Base-by-base conservation (phyloP, 768 basidiomycete genomes). In the Boletus subparvulus region DNA sequence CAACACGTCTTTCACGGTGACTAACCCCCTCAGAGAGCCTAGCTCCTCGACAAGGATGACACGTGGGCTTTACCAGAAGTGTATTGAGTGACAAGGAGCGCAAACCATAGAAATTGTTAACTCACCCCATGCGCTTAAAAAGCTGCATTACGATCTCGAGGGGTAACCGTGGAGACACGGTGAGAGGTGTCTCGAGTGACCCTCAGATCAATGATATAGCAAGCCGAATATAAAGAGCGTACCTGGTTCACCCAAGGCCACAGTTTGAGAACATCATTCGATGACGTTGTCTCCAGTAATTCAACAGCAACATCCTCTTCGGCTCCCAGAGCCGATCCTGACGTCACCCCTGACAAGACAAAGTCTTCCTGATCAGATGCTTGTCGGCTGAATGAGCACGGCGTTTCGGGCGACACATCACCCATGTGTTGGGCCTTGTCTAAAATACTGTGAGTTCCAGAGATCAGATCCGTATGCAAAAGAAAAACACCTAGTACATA, bases 241-340 rank as follows among this genome's bases (percentile, higher is more conserved):
- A 96, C 97, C 80, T 94, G 88, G 70, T 98, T 97, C 1, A 98
- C 93, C 88, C 94, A 98, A 10, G 92, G 89, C 80, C 89, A 89
- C 51, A 94, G 78, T 65, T 83, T 84, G 33, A 90, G 74, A 19
- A 80, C 78, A 55, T 84, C 79, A 11, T 80, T 80, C 1, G 81
- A 79, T 2, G 80, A 76, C 3, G 84, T 81, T 12, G 77, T 80
- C 62, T 85, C 84, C 46, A 90, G 80, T 28, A 88, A 77, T 49
- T 88, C 84, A 33, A 81, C 77, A 10, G 83, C 79, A 24, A 85
- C 80, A 42, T 90, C 88, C 54, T 88, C 90, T 59, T 88, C 87
- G 4, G 79, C 77, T 12, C 82, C 85, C 32, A 86, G 70, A 11
- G 81, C 78, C 13, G 80, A 76, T 32, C 80, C 80, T 46, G 79